Conservation (phyloP, 768 basidiomycete genomes). For the Mycena albidolilacea region DNA sequence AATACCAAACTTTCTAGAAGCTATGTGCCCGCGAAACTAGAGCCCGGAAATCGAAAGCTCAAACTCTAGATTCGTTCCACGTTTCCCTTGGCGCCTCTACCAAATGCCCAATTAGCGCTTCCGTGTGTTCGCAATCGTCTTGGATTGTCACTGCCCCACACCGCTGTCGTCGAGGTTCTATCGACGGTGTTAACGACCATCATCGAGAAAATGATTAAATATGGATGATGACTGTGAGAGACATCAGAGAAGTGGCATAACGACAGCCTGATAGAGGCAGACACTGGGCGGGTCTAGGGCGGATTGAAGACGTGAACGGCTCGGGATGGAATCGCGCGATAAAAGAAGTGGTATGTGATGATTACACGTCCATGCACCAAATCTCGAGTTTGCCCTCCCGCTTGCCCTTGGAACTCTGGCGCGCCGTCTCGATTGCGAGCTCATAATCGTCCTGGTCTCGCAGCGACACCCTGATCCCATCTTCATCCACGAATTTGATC, state of each 20-base stretch:
- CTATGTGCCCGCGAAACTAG: too few relatives aligned
- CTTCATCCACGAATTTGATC: slow-evolving; percentile 92
- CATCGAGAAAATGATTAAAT: background rate
- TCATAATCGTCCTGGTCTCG: slow-evolving; percentile 92
- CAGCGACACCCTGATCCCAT: slow-evolving; percentile 86
- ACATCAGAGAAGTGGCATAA: background rate
- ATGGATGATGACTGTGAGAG: background rate
- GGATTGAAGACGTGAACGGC: background rate
- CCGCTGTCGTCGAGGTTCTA: slow-evolving; percentile 4
- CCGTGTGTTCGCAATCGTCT: background rate
- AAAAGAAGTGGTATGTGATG: background rate
- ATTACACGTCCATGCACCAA: slow-evolving; percentile 76
- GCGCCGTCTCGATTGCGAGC: slow-evolving; percentile 90
- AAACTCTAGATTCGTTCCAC: too few relatives aligned
- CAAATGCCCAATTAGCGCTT: too few relatives aligned
- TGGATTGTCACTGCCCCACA: background rate
- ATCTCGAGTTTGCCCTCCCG: slow-evolving; percentile 90
- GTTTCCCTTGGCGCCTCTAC: background rate
- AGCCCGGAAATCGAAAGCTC: too few relatives aligned
- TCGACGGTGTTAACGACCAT: slow-evolving; percentile 1
- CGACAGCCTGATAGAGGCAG: background rate
- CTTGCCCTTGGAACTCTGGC: slow-evolving; percentile 79
- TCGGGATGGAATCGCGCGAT: background rate
- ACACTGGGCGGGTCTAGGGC: background rate
- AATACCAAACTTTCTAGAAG: slow-evolving; percentile 65